phyloP scores from a whole-genome alignment of 257 asterid species.

The Apocynum venetum region DNA sequence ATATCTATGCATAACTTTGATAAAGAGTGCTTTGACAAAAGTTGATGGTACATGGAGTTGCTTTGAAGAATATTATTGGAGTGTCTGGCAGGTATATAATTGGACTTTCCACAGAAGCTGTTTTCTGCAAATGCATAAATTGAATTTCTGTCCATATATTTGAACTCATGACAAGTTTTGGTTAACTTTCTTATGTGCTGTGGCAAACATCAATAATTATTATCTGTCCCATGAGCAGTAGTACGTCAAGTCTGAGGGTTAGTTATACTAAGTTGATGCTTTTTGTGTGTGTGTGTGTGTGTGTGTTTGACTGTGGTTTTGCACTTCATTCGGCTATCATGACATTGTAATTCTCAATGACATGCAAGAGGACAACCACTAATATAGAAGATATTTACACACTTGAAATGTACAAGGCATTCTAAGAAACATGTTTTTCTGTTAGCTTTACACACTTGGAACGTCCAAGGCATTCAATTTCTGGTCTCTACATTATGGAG shows the following conservation, averaged over 20 bases:
- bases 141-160: background rate
- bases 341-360: background rate
- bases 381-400: background rate
- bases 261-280: background rate
- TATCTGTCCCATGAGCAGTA: too few species aligned
- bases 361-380: background rate
- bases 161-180: background rate
- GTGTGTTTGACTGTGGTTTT: background rate
- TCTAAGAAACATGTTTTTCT: background rate
- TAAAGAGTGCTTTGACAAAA: background rate
- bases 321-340: background rate
- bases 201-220: background rate
- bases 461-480: background rate
- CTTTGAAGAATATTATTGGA: background rate
- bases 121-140: background rate
- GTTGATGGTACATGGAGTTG: background rate
- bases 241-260: background rate
- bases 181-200: background rate
- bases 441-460: background rate
- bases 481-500: background rate
- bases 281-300: background rate
- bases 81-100: too few species aligned
- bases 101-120: background rate
- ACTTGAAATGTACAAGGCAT: background rate
- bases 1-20: background rate